phyloP scores from a whole-genome alignment of 257 asterid species.

The Solanum chmielewskii region DNA sequence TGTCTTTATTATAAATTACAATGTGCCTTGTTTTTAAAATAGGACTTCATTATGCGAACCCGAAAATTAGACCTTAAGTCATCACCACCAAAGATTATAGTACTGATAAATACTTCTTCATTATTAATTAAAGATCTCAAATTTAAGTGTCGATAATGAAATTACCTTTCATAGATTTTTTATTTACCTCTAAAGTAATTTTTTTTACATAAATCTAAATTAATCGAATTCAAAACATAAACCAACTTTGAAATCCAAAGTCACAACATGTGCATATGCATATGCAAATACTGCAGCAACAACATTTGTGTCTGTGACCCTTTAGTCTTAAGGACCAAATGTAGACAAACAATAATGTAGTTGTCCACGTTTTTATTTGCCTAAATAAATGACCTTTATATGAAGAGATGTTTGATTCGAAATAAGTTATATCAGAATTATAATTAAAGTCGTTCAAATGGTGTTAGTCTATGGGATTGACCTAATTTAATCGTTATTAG shows the following conservation, averaged over 20 bases:
- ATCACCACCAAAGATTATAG: not conserved
- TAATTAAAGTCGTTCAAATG: too few species aligned
- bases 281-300: not conserved
- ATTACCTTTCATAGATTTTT: not conserved
- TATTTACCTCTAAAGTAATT: not conserved
- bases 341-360: not conserved
- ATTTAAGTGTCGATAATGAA: fast-evolving
- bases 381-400: not conserved
- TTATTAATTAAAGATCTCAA: not conserved
- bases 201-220: not conserved
- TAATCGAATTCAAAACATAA: not conserved
- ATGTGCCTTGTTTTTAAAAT: not conserved
- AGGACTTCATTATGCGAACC: not conserved
- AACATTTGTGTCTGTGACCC: not conserved
- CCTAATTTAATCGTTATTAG: too few species aligned
- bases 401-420: not conserved
- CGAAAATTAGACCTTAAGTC: not conserved
- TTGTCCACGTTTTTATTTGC: not conserved
- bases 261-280: not conserved
- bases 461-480: too few species aligned
- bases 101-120: not conserved
- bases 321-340: not conserved
- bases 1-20: not conserved
- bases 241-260: not conserved
- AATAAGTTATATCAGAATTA: too few species aligned